phyloP scores from a whole-genome alignment of 1,284 basidiomycete genomes.

The Tilletiopsis washingtonensis region DNA sequence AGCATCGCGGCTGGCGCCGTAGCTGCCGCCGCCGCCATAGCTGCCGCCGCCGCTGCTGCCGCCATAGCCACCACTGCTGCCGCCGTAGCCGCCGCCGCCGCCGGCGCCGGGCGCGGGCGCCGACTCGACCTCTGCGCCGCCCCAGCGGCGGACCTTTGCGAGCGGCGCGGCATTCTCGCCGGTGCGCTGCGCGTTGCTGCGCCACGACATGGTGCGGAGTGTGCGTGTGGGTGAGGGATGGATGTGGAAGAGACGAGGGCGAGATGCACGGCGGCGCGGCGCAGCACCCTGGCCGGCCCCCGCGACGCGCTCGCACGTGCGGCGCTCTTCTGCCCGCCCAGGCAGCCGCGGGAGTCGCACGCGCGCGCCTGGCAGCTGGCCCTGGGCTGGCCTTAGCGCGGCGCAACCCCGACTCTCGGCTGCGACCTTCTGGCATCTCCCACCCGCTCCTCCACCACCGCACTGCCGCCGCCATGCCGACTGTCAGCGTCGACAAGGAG shows the following conservation, averaged over 20 bases:
- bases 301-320: no score
- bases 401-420: no score
- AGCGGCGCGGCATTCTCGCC: slow-evolving; percentile 45
- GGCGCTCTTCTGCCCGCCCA: no score
- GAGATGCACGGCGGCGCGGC: no score
- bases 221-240: no score
- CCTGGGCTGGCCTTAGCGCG: no score
- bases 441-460: no score
- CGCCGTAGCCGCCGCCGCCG: background rate
- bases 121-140: slow-evolving; percentile 6
- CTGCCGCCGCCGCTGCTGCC: background rate
- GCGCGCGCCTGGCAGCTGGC: no score
- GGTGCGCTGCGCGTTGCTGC: slow-evolving; percentile 39
- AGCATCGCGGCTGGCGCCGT: slow-evolving; percentile 1
- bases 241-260: no score
- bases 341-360: no score
- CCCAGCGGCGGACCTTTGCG: slow-evolving; percentile 29
- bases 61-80: slow-evolving; percentile 1
- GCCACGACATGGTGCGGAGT: slow-evolving; percentile 44
- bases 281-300: no score
- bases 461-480: slow-evolving; percentile 70
- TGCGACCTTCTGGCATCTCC: no score
- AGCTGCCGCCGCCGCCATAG: slow-evolving; percentile 1
- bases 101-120: slow-evolving; percentile 3
- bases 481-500: slow-evolving; percentile 87